These are phyloP conservation scores for Emiliania huxleyi DNA, from an alignment of 78 protist genomes.

Conservation along the genomic window DNA sequence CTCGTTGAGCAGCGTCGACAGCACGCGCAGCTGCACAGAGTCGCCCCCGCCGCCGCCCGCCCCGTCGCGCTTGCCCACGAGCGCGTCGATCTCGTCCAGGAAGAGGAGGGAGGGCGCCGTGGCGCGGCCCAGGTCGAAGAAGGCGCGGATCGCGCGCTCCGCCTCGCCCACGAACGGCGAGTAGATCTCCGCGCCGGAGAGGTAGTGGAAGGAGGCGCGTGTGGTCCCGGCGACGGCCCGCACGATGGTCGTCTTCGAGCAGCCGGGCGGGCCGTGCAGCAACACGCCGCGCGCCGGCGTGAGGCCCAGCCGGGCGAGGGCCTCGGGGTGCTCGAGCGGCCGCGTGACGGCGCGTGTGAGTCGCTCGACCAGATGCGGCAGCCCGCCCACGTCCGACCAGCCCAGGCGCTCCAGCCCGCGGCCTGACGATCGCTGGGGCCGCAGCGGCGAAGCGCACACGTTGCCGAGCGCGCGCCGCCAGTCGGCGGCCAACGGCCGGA, in stretches of 20 bases:
- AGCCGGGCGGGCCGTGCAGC: constrained; percentile 78
- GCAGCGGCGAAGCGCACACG: constrained; percentile 20
- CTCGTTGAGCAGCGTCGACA: constrained; percentile 87
- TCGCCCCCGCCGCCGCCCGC: constrained; percentile 37
- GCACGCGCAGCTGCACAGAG: constrained; percentile 76
- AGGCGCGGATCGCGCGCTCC: constrained; percentile 40
- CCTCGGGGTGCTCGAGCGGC: not conserved
- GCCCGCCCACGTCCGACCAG: constrained; percentile 98
- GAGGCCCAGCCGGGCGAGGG: constrained; percentile 85
- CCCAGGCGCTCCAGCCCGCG: constrained; percentile 64
- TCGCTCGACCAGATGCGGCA: constrained; percentile 42
- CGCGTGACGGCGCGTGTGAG: not conserved
- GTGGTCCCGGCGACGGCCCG: constrained; percentile 71
- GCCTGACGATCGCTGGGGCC: constrained; percentile 29
- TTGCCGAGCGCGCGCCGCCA: not conserved
- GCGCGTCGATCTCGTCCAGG: constrained; percentile 90
- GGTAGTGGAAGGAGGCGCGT: constrained; percentile 54
- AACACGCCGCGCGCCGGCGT: constrained; percentile 80
- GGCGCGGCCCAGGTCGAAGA: constrained; percentile 55
- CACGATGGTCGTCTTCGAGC: constrained; percentile 85
- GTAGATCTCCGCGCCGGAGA: constrained; percentile 79
- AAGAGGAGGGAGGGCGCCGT: constrained; percentile 83
- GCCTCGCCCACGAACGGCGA: constrained; percentile 76
- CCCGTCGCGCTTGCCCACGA: constrained; percentile 68
- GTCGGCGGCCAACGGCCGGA: not conserved